Base-by-base conservation (phyloP, 805 yeast genomes). In the Suhomyces sp. region DNA sequence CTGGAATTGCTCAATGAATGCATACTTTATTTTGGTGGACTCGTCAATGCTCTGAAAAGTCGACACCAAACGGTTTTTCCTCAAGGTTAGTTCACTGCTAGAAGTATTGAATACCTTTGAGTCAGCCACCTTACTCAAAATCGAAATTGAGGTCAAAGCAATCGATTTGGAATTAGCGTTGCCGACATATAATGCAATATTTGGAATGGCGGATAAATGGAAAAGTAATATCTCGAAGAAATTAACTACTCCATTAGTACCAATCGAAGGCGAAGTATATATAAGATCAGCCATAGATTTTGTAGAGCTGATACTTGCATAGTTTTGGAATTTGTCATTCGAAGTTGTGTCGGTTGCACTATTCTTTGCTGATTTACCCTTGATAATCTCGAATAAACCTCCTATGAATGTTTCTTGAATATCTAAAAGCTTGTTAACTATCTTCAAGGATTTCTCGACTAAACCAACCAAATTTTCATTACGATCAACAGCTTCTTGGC, bases 1-100 rank as follows among this genome's bases (percentile, higher is more conserved):
- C 39, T 78, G 73, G 43, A 75, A 62, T 60, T 89, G 96, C 40
- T 82, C 80, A 41, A 89, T 83, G 53, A 91, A 84, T 0, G 90
- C 83, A 58, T 80, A 81, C 53, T 87, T 81, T 37, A 93, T 87
- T 57, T 92, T 78, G 1, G 79, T 72, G 0, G 96, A 83, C 58
- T 92, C 97, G 57, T 89, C 89, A 29, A 87, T 81, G 13, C 91
- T 85, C 59, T 85, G 87, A 49, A 87, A 77, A 37, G 88, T 77
- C 0, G 89, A 83, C 45, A 92, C 66, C 12, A 93, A 68, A 57
- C 91, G 81, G 55, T 84, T 85, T 49, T 76, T 81, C 8, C 77
- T 68, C 33, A 81, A 64, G 9, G 76, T 62, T 7, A 60, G 54
- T 33, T 65, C 68, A 41, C 46, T 51, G 9, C 61, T 37, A 31